phyloP scores from a whole-genome alignment of 2,329 filamentous ascomycete species.

The Chlorencoelia australis region DNA sequence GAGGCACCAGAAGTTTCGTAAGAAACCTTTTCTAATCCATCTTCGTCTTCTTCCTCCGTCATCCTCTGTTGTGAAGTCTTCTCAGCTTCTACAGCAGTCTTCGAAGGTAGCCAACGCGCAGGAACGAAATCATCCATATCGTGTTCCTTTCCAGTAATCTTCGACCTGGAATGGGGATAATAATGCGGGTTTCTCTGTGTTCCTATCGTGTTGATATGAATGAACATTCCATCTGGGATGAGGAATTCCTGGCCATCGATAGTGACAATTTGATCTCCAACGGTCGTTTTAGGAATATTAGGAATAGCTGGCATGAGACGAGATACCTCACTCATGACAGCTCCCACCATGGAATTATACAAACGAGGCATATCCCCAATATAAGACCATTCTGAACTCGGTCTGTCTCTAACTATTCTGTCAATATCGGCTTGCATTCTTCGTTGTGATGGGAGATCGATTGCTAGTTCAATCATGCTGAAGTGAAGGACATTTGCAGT shows the following conservation, averaged over 20 bases:
- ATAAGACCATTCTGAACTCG: constrained; percentile 14
- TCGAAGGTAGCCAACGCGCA: constrained; percentile 40
- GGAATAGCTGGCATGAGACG: constrained; percentile 43
- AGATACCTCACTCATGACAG: constrained; percentile 39
- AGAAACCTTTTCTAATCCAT: not conserved
- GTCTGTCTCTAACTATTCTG: constrained; percentile 17
- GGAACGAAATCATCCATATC: constrained; percentile 37
- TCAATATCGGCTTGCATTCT: constrained; percentile 22
- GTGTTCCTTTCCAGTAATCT: constrained; percentile 50
- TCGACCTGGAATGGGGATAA: constrained; percentile 37
- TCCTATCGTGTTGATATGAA: constrained; percentile 36
- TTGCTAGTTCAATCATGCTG: constrained; percentile 22
- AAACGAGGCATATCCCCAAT: constrained; percentile 16
- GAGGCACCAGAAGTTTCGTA: constrained; percentile 6
- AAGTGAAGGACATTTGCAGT: constrained; percentile 25
- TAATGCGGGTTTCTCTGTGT: constrained; percentile 44
- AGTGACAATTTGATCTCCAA: constrained; percentile 16
- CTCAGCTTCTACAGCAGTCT: not conserved
- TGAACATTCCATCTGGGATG: constrained; percentile 25
- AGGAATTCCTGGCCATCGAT: constrained; percentile 11
- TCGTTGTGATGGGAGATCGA: constrained; percentile 10
- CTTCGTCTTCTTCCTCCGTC: not conserved
- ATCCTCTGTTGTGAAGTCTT: too few species aligned
- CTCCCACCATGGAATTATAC: constrained; percentile 20
- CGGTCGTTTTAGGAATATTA: constrained; percentile 33